Conservation (phyloP, 306 rosid species). For the Myrica gale region DNA sequence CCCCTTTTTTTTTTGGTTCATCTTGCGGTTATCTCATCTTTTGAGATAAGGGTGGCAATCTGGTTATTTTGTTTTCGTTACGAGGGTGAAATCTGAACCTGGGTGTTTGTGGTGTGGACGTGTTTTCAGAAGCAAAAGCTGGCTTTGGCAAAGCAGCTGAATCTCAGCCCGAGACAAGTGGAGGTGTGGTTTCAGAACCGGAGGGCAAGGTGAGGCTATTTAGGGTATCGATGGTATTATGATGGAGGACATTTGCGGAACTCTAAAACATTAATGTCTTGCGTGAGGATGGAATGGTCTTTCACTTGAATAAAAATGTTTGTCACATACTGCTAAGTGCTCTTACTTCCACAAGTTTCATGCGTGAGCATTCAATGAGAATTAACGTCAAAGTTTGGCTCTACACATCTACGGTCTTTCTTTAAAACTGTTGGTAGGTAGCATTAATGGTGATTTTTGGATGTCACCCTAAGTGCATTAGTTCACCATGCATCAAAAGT, state of each 20-base stretch:
- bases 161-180: slow-evolving; percentile 83
- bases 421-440: slow-evolving; percentile 16
- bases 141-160: slow-evolving; percentile 78
- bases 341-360: slow-evolving; percentile 15
- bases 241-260: background rate
- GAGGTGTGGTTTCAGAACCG: slow-evolving; percentile 99
- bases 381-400: slow-evolving; percentile 18
- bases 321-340: background rate
- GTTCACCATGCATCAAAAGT: background rate
- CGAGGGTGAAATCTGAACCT: background rate
- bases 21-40: background rate
- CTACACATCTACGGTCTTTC: slow-evolving; percentile 18
- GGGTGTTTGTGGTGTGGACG: background rate
- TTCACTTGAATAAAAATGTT: background rate
- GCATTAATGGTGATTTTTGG: slow-evolving; percentile 14
- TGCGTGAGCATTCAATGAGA: slow-evolving; percentile 25
- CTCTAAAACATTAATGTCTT: background rate
- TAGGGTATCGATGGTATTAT: slow-evolving; percentile 29
- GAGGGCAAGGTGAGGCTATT: slow-evolving; percentile 73
- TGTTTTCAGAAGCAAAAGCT: slow-evolving; percentile 79
- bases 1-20: background rate
- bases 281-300: slow-evolving; percentile 18
- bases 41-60: background rate
- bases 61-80: background rate
- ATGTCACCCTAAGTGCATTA: background rate